Base-by-base conservation (phyloP, 1,284 basidiomycete genomes). In the Stereum hirsutum region DNA sequence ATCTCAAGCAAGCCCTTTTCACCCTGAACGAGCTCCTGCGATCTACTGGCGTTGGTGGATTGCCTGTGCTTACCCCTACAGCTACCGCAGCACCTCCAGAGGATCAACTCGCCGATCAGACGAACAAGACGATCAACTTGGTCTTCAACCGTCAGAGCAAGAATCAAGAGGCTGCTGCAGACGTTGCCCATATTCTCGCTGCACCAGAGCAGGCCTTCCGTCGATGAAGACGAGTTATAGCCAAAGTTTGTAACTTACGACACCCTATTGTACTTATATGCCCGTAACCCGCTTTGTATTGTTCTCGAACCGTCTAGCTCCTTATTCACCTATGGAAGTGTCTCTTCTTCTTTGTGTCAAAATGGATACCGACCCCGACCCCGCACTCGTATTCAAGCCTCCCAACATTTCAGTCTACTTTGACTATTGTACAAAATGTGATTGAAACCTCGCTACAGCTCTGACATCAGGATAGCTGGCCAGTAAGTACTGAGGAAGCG, bases 41-140 rank as follows among this genome's bases (percentile, higher is more conserved):
- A 0, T 65, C 69, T 35, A 69, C 69, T 2, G 78, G 75, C 27
- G 66, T 76, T 19, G 75, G 74, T 1, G 72, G 69, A 1, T 60
- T 78, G 15, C 72, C 72, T 3, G 49, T 72, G 5, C 47, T 68
- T 1, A 41, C 54, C 1, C 33, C 31, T 26, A 46, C 41, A 17
- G 28, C 28, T 10, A 61, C 56, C 20, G 51, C 45, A 50, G 51
- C 60, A 46, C 52, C 46, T 40, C 54, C 50, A 17, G 56, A 55
- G 48, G 62, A 66, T 37, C 59, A 64, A 44, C 54, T 69, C 23
- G 52, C 66, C 23, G 54, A 54, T 1, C 64, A 68, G 39, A 62
- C 60, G 28, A 56, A 57, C 4, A 59, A 57, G 21, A 57, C 61
- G 5, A 63, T 72, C 8, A 61, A 67, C 50, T 51, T 52, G 5